Evolutionary conservation across 257 asterid genomes (phyloP), one percentile per base, ranked within the genome.

Genomic region (Leonotis leonurus): DNA sequence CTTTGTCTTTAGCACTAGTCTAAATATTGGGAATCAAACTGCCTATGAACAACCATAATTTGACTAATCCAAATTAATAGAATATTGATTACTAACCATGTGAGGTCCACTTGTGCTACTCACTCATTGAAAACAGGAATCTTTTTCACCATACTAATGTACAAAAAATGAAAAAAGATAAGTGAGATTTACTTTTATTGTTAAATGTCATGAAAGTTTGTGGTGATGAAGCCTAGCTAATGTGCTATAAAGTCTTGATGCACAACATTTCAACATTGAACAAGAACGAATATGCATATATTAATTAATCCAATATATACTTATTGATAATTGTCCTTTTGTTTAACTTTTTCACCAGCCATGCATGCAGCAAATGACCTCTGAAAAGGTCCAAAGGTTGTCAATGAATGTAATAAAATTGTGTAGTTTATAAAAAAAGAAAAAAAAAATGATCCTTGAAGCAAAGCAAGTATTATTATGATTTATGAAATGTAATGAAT

Each of bases 61-160:
- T 67, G 73, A 73, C 73, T 67, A 67, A 65, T 71, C 67, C 76
- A 57, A 33, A 41, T 12, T 22, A 72, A 24, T 26, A 72, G 52
- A 57, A 57, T 57, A 37, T 36, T 57, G 21, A 57, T 46, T 11
- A 49, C 20, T 46, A 66, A 53, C 43, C 77, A 66, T 66, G 70
- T 66, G 77, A 60, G 50, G 24, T 45, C 54, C 37, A 59, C 10
- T 51, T 12, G 49, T n/a, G 9, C 39, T 56, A 57, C 8, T 33
- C 58, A 39, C 37, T 62, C 50, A 59, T 56, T 65, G 43, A 37
- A 54, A n/a, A 20, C 61, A 50, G 60, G 73, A 44, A 72, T 59
- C 56, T 59, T 61, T 64, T 43, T 32, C 43, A 17, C 57, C 62
- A 27, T 17, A 4, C 7, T 48, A 41, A 14, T 69, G 37, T 50